Base-by-base conservation (phyloP, 148 eudicot species). In the Linanthus parryae region DNA sequence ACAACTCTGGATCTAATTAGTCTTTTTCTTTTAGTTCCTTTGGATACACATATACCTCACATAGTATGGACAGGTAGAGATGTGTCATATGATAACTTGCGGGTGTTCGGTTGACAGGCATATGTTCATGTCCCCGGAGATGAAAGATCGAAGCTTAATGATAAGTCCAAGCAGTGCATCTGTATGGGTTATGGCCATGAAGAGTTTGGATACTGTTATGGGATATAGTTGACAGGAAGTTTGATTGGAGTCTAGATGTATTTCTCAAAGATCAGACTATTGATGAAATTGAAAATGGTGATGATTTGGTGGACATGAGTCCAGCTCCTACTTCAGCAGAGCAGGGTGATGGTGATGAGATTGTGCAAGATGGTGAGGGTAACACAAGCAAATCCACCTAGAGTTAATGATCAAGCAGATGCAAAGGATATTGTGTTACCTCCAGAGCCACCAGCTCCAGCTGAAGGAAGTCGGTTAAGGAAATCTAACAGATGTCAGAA, bases 81-180 rank as follows among this genome's bases (percentile, higher is more conserved):
- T 51, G 41, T 51, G 9, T 51, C 40, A 1, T 51, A 31, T 33
- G 15, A 51, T 45, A 54, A 60, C 34, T 12, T 68, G 14, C 9
- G 25, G 14, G 61, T 53, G 11, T 54, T 67, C 47, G 66, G 56
- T 0, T 65, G 57, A 18, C n/a, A 33, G 26, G 44, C 61, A 8
- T 48, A 28, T 57, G 49, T 48, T 14, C 53, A 58, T 46, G 23
- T 58, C 45, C 53, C 60, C 9, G 40, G 52, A 39, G 59, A 58
- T 58, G 54, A 58, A 16, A 57, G 58, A 44, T 25, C 50, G 20
- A 42, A 57, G 24, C 50, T 65, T 23, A 45, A 65, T 51, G 49
- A 20, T 2, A 65, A 57, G 34, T 19, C 63, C 6, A 41, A 21
- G 12, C 33, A 29, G 10, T 58, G 54, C 18, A 29, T 65, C 17